Conservation (phyloP, 2,329 filamentous ascomycete species). For the Phialemonium atrogriseum region DNA sequence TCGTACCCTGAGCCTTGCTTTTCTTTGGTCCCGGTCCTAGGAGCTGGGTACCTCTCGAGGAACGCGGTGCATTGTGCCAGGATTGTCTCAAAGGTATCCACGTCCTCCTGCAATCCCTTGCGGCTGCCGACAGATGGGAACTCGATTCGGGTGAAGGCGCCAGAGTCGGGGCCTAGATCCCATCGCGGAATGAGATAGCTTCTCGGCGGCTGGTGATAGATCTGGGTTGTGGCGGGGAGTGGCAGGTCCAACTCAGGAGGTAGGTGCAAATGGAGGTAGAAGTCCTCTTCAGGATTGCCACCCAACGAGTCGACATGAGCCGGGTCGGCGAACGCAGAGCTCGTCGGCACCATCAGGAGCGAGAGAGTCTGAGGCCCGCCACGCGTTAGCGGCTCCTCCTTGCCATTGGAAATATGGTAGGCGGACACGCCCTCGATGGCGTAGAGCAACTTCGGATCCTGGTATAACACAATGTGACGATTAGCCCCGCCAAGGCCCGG, state of each 20-base stretch:
- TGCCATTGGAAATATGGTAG: conserved; percentile 83
- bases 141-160: conserved; percentile 87
- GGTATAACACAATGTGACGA: not conserved
- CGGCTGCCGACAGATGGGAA: conserved; percentile 70
- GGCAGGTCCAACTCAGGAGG: conserved; percentile 91
- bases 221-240: conserved; percentile 89
- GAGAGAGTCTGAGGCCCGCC: conserved; percentile 87
- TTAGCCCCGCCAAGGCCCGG: too few species aligned
- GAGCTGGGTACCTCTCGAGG: conserved; percentile 70
- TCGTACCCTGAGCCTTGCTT: conserved; percentile 15
- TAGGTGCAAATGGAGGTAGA: conserved; percentile 91
- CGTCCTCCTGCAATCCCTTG: conserved; percentile 74
- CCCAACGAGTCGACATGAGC: conserved; percentile 43
- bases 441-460: conserved; percentile 60
- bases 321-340: conserved; percentile 57
- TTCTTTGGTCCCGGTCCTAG: conserved; percentile 28
- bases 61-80: conserved; percentile 97
- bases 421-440: conserved; percentile 79
- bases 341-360: conserved; percentile 90
- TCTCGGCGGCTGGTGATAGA: conserved; percentile 88
- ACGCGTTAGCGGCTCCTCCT: conserved; percentile 73
- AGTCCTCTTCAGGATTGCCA: conserved; percentile 70
- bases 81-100: conserved; percentile 96
- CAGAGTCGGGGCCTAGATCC: conserved; percentile 82
- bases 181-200: conserved; percentile 94